Conservation (phyloP, 352 stramenopile species). For the Phytopythium chamaehyphon region DNA sequence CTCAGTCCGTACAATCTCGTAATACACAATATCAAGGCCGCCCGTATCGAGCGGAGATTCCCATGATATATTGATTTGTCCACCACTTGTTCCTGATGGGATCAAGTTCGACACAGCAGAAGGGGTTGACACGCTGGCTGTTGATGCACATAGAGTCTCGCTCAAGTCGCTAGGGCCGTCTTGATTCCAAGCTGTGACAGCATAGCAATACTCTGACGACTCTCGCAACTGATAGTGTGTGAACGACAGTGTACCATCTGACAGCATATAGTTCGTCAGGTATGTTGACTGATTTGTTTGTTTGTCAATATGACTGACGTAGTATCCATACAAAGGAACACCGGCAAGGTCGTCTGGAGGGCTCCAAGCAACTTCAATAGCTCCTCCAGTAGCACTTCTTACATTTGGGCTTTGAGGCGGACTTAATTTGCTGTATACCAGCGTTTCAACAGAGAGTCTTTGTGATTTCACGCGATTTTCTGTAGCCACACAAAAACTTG, state of each 20-base stretch:
- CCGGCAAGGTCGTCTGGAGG: conserved; percentile 46
- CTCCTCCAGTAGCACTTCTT: conserved; percentile 29
- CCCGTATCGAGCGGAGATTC: conserved; percentile 37
- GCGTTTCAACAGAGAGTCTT: conserved; percentile 26
- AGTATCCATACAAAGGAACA: conserved; percentile 33
- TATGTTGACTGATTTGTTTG: conserved; percentile 1
- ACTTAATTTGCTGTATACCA: conserved; percentile 24
- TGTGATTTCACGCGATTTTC: conserved; percentile 15
- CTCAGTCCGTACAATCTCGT: conserved; percentile 29
- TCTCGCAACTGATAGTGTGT: conserved; percentile 37
- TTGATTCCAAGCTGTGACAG: conserved; percentile 40
- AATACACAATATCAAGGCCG: conserved; percentile 33
- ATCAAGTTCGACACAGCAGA: conserved; percentile 16
- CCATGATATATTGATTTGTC: conserved; percentile 38
- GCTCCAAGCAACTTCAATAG: conserved; percentile 41
- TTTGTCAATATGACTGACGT: conserved; percentile 16
- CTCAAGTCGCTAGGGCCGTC: conserved; percentile 36
- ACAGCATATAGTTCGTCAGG: conserved; percentile 6
- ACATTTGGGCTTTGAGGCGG: conserved; percentile 17
- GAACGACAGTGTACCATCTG: conserved; percentile 16
- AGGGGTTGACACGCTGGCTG: conserved; percentile 15
- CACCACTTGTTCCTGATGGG: conserved; percentile 11
- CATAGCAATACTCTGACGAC: conserved; percentile 38
- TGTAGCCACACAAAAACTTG: conserved; percentile 43
- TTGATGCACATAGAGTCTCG: conserved; percentile 10